phyloP scores from a whole-genome alignment of 352 stramenopile genomes.

The Pythium insidiosum region DNA sequence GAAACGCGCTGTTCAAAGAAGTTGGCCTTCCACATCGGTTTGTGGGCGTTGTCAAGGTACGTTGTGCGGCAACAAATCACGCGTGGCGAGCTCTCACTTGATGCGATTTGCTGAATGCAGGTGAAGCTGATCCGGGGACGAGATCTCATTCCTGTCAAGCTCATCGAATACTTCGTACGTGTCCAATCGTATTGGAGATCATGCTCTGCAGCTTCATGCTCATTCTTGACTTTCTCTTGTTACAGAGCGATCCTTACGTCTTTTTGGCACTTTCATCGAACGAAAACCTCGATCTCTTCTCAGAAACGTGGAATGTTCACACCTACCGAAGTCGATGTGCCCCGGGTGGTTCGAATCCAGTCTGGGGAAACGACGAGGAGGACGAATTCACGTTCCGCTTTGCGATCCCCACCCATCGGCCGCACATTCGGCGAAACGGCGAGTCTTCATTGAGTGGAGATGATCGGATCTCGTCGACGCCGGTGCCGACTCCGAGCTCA shows the following conservation, averaged over 20 bases:
- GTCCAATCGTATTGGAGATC: neutral
- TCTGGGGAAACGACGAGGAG: slow-evolving; percentile 30
- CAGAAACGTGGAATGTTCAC: slow-evolving; percentile 66
- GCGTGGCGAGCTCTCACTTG: too few relatives aligned
- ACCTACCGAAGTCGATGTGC: slow-evolving; percentile 60
- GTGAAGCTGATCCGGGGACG: slow-evolving; percentile 59
- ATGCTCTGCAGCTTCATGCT: neutral
- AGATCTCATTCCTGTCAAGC: slow-evolving; percentile 63
- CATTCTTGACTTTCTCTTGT: neutral
- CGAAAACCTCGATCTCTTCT: slow-evolving; percentile 21
- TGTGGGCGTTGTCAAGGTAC: slow-evolving; percentile 54
- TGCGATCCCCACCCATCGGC: slow-evolving; percentile 58
- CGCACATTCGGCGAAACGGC: slow-evolving; percentile 29
- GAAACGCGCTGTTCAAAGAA: slow-evolving; percentile 75
- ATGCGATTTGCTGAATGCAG: too few relatives aligned
- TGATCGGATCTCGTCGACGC: too few relatives aligned
- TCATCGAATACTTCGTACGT: slow-evolving; percentile 47
- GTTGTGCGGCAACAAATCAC: too few relatives aligned
- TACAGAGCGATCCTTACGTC: slow-evolving; percentile 65
- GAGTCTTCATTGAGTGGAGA: too few relatives aligned
- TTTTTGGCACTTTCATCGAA: slow-evolving; percentile 54
- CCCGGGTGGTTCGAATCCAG: slow-evolving; percentile 39
- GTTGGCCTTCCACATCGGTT: slow-evolving; percentile 70
- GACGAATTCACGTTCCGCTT: slow-evolving; percentile 72
- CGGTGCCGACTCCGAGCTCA: too few relatives aligned